Evolutionary conservation across 208 protist species (phyloP).

Genomic region (Naegleria lovaniensis): DNA sequence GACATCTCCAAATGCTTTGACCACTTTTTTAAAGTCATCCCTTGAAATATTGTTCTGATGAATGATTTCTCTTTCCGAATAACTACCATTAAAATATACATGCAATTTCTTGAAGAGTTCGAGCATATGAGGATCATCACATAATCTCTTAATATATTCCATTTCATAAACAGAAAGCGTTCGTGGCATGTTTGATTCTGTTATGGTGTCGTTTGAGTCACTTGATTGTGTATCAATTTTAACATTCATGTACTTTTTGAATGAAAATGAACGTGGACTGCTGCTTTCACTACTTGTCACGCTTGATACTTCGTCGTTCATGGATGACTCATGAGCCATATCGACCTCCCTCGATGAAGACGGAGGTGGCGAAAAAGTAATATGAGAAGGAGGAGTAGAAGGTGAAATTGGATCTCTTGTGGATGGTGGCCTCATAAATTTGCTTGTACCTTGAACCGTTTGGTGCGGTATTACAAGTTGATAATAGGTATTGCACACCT

Average conservation of each 20-base stretch:
- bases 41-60: background rate
- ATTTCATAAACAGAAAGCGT: background rate
- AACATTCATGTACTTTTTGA: background rate
- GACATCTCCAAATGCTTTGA: background rate
- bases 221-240: background rate
- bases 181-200: background rate
- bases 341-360: background rate
- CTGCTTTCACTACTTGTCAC: background rate
- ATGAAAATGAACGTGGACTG: background rate
- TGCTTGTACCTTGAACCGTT: background rate
- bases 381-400: background rate
- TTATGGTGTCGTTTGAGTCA: too few relatives aligned
- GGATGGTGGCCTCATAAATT: background rate
- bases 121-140: background rate
- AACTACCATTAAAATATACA: slow-evolving; percentile 12
- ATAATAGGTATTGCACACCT: background rate
- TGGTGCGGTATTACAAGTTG: background rate
- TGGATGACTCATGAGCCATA: background rate
- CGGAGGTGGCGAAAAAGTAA: background rate
- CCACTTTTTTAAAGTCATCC: background rate
- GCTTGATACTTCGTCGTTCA: background rate
- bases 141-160: background rate
- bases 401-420: background rate
- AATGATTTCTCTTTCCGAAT: background rate
- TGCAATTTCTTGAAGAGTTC: background rate